These are phyloP conservation scores for Thamnidium elegans DNA, from an alignment of 192 early-diverging fungal genomes.

Conservation along the genomic window DNA sequence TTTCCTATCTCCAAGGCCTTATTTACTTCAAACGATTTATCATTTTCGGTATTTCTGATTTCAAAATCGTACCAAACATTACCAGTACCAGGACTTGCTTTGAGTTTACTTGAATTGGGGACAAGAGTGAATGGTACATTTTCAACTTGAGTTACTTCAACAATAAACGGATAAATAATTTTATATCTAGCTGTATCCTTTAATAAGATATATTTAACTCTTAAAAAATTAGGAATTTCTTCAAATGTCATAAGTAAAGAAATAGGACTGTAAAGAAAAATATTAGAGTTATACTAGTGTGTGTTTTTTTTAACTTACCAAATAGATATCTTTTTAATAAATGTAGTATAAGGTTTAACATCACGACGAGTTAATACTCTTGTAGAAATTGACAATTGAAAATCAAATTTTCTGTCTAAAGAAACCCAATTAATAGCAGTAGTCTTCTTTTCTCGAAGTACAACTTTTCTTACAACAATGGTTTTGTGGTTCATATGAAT, in stretches of 20 bases:
- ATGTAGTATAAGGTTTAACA: slow-evolving; percentile 35
- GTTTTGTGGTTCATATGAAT: slow-evolving; percentile 27
- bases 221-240: slow-evolving; percentile 25
- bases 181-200: slow-evolving; percentile 21
- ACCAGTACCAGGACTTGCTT: slow-evolving; percentile 3
- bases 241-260: slow-evolving; percentile 29
- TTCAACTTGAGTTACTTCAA: slow-evolving; percentile 27
- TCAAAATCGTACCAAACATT: slow-evolving; percentile 30
- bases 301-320: slow-evolving; percentile 5
- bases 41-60: slow-evolving; percentile 6
- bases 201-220: slow-evolving; percentile 22
- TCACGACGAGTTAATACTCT: slow-evolving; percentile 19
- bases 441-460: slow-evolving; percentile 2
- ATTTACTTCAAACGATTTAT: slow-evolving; percentile 23
- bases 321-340: slow-evolving; percentile 35
- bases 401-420: slow-evolving; percentile 35
- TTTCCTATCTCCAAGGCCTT: slow-evolving; percentile 11
- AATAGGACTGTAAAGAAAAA: not conserved
- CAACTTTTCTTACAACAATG: slow-evolving; percentile 33
- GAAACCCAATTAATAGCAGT: slow-evolving; percentile 28
- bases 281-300: not conserved
- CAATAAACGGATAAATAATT: slow-evolving; percentile 26
- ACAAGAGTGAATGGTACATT: not conserved
- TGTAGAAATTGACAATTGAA: slow-evolving; percentile 21
- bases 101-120: not conserved